Base-by-base conservation (phyloP, 306 rosid genomes). In the Sindora glabra region DNA sequence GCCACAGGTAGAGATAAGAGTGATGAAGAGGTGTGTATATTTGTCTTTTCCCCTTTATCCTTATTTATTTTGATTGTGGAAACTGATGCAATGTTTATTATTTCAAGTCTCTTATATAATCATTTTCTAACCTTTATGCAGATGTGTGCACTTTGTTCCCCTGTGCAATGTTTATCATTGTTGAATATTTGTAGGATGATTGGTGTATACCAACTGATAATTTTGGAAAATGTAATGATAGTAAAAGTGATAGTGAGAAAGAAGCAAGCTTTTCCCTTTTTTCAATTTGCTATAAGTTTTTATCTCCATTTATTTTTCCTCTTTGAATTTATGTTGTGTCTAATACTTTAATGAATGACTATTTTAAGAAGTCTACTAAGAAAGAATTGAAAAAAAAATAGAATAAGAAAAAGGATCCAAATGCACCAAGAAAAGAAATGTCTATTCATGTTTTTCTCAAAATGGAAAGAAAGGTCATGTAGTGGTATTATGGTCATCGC, bases 381-480 rank as follows among this genome's bases (percentile, higher is more conserved):
- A 92, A 86, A 85, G 98, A 92, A 70, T 12, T 73, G 25, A 85
- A 72, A 73, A 92, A 79, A 72, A 95, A 92, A 41, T 30, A 74
- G 71, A 92, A 89, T 71, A 92, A 86, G 94, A 92, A 89, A 59
- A 94, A 94, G 83, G 99, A 94, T 70, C 99, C 99, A 19, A 86
- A 94, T 69, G 99, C 99, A 30, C 99, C 99, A 10, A 94, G 89
- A 77, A 83, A 97, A 49, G 99, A 95, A 8, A 23, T 94, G 83
- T 74, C 99, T 25, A 89, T 94, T 89, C 87, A 94, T 94, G 99
- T 94, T 94, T 86, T 94, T 89, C 72, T 89, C 95, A 54, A 72
- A 89, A 19, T 80, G 75, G 90, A 97, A 94, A 74, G 86, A 97
- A 79, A 97, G 89, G 85, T 96, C 86, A 59, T 7, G 84, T 74